A percentile compares a stretch with the other conserved stretches of the same genome.
phyloP scores from a whole-genome alignment of 352 stramenopile genomes.

The Pythium utonaiense region DNA sequence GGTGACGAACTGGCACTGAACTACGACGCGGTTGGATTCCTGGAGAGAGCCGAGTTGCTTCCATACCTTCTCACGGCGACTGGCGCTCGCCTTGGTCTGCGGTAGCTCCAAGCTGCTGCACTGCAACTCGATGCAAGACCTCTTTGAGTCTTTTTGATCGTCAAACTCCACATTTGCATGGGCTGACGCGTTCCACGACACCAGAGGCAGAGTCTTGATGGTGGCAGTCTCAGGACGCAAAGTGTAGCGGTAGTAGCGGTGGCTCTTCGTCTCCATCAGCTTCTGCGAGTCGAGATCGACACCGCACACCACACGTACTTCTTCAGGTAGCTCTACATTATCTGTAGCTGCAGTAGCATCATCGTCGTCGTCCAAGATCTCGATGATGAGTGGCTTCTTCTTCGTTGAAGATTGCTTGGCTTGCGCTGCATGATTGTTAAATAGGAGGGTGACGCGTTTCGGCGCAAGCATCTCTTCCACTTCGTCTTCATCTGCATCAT shows the following conservation, averaged over 20 bases:
- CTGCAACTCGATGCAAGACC: slow-evolving; percentile 22
- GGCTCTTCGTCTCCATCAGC: slow-evolving; percentile 45
- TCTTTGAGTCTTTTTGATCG: neutral
- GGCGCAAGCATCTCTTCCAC: slow-evolving; percentile 23
- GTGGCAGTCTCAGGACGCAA: slow-evolving; percentile 19
- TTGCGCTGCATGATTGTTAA: slow-evolving; percentile 28
- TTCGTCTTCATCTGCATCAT: slow-evolving; percentile 13
- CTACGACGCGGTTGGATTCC: slow-evolving; percentile 52
- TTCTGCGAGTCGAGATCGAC: slow-evolving; percentile 50
- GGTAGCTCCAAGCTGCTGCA: slow-evolving; percentile 48
- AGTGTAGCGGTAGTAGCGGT: slow-evolving; percentile 60
- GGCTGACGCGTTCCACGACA: slow-evolving; percentile 34
- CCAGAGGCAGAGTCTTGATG: neutral
- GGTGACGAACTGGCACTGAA: slow-evolving; percentile 70
- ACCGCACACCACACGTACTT: slow-evolving; percentile 34
- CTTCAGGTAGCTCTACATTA: neutral
- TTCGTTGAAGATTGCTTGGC: neutral
- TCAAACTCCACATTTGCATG: slow-evolving; percentile 39
- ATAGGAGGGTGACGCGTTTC: slow-evolving; percentile 35
- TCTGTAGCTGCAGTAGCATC: neutral
- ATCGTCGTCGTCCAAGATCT: slow-evolving; percentile 42
- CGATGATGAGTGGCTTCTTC: slow-evolving; percentile 61
- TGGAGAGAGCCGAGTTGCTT: slow-evolving; percentile 72
- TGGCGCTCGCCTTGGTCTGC: slow-evolving; percentile 3
- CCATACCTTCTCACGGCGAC: slow-evolving; percentile 45